Conservation (phyloP, 2,329 filamentous ascomycete species). For the Arthrobotrys conoides region DNA sequence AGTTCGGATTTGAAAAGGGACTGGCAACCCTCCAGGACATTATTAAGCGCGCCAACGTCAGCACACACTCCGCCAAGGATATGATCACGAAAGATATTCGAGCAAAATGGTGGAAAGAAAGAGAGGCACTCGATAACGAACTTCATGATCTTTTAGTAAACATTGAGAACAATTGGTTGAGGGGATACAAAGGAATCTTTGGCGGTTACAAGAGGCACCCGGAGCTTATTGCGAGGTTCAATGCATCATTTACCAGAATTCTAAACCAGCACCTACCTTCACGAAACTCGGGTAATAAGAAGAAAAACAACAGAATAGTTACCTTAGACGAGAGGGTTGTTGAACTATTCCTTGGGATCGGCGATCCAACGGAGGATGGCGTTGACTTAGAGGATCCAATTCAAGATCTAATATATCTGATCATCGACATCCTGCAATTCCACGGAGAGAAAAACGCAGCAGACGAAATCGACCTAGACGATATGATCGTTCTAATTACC, state of each 20-base stretch:
- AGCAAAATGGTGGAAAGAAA: conserved; percentile 88
- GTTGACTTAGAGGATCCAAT: conserved; percentile 87
- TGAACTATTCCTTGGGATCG: conserved; percentile 89
- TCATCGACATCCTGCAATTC: conserved; percentile 96
- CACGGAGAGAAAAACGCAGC: conserved; percentile 96
- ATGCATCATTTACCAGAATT: conserved; percentile 81
- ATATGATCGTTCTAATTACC: conserved; percentile 87
- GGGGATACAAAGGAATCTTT: conserved; percentile 95
- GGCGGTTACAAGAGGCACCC: conserved; percentile 78
- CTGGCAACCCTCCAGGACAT: conserved; percentile 75
- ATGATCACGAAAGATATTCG: conserved; percentile 82
- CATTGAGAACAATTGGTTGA: conserved; percentile 93
- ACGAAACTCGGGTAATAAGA: conserved; percentile 70
- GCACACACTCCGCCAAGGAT: conserved; percentile 80
- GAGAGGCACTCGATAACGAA: conserved; percentile 82
- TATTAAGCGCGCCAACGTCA: conserved; percentile 84
- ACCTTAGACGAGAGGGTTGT: conserved; percentile 78
- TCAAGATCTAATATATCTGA: conserved; percentile 94
- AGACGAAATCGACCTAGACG: conserved; percentile 96
- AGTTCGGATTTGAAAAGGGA: conserved; percentile 86
- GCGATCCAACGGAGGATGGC: conserved; percentile 77
- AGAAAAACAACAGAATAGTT: conserved; percentile 69
- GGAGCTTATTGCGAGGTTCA: conserved; percentile 80
- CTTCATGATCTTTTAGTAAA: conserved; percentile 84
- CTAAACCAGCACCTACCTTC: conserved; percentile 90